A percentile compares a stretch with the other conserved stretches of the same genome.
Conservation (phyloP, 306 rosid genomes). For the Corylus heterophylla region DNA sequence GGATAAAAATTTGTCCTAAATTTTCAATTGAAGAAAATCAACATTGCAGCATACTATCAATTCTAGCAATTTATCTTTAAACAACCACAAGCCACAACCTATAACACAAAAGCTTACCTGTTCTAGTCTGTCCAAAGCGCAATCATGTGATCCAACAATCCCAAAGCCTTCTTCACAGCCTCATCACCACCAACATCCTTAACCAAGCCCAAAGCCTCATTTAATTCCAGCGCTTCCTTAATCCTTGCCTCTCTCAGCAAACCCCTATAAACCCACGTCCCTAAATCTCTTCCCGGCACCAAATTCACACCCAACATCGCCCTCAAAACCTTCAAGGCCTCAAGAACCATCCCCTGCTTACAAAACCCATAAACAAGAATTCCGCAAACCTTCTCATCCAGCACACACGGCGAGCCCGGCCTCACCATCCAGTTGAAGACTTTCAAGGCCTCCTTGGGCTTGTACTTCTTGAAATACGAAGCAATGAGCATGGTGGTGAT, state of each 20-base stretch:
- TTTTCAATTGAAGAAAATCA: not conserved
- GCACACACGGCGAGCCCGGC: slow-evolving; percentile 50
- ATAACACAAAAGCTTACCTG: slow-evolving; percentile 25
- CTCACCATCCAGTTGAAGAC: slow-evolving; percentile 55
- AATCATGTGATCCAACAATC: slow-evolving; percentile 39
- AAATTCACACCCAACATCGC: slow-evolving; percentile 34
- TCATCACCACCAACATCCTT: slow-evolving; percentile 14
- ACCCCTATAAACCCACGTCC: slow-evolving; percentile 39
- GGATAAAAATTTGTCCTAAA: not conserved
- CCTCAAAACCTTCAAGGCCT: slow-evolving; percentile 53
- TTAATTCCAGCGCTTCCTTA: slow-evolving; percentile 46
- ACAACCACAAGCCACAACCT: not conserved
- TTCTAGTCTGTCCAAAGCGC: slow-evolving; percentile 45
- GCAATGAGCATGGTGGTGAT: slow-evolving; percentile 40
- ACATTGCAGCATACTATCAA: not conserved
- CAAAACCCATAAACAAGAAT: slow-evolving; percentile 49
- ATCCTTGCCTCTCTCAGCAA: slow-evolving; percentile 63
- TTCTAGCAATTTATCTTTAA: not conserved
- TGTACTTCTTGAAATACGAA: slow-evolving; percentile 34
- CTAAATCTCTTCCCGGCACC: slow-evolving; percentile 17
- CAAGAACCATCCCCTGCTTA: slow-evolving; percentile 41
- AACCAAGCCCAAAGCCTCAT: slow-evolving; percentile 20
- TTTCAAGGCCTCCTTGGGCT: slow-evolving; percentile 50
- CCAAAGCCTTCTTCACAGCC: slow-evolving; percentile 30
- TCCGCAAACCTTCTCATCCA: slow-evolving; percentile 32